phyloP scores from a whole-genome alignment of 164 flowering plant genomes.

The Vitis rupestris region DNA sequence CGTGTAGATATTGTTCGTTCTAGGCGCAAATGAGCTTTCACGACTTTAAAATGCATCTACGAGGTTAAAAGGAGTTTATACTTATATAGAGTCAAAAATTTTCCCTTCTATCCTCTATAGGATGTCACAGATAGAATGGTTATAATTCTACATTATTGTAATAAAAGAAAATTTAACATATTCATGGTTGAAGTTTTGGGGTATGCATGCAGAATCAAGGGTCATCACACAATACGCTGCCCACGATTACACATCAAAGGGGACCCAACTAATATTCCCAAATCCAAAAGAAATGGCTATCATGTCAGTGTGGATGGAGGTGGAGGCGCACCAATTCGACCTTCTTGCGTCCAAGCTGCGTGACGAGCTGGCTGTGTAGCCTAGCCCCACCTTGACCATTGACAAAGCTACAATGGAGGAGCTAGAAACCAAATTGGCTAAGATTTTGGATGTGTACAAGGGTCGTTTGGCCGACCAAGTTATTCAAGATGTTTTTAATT shows the following conservation, averaged over 20 bases:
- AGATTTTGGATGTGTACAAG: too few species aligned
- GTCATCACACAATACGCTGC: constrained; percentile 52
- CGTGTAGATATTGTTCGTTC: too few species aligned
- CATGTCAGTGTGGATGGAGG: constrained; percentile 46
- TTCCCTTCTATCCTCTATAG: too few species aligned
- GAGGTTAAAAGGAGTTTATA: too few species aligned
- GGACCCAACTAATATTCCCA: constrained; percentile 28
- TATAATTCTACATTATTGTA: too few species aligned
- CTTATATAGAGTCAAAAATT: too few species aligned
- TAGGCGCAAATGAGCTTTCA: too few species aligned
- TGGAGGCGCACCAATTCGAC: constrained; percentile 59
- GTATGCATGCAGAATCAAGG: constrained; percentile 54
- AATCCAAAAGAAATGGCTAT: constrained; percentile 37
- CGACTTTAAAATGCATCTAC: too few species aligned
- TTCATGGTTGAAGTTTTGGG: neutral
- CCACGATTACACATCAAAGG: constrained; percentile 27
- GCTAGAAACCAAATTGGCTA: neutral
- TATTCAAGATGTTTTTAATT: too few species aligned
- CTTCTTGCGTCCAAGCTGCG: constrained; percentile 35
- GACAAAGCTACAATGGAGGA: constrained; percentile 4
- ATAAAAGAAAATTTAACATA: too few species aligned
- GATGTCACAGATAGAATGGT: too few species aligned
- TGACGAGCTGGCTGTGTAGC: constrained; percentile 25
- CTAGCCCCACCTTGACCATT: too few species aligned
- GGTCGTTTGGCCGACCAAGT: neutral